A percentile compares a stretch with the other conserved stretches of the same genome.
phyloP scores from a whole-genome alignment of 192 early-diverging fungal species.

The Phlyctochytrium arcticum region DNA sequence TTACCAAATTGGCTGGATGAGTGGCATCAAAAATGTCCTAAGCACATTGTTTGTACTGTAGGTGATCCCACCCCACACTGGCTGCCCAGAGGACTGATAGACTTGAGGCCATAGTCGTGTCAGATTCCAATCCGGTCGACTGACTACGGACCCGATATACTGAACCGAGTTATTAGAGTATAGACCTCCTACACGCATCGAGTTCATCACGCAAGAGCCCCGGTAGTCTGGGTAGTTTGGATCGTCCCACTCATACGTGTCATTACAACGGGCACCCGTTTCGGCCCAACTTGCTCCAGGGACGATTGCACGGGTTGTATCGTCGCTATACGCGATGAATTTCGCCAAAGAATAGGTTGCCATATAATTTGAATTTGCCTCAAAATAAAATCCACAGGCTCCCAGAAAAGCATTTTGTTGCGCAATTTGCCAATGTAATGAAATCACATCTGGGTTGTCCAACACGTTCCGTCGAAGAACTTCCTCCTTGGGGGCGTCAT shows the following conservation, averaged over 20 bases:
- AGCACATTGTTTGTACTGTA: background rate
- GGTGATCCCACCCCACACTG: background rate
- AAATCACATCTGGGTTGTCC: background rate
- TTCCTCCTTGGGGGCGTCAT: background rate
- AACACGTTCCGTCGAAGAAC: background rate
- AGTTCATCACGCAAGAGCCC: background rate
- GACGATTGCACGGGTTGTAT: background rate
- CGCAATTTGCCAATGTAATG: background rate
- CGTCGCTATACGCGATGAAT: background rate
- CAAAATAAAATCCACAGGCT: background rate
- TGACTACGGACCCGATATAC: background rate
- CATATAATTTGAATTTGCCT: background rate
- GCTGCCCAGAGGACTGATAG: background rate
- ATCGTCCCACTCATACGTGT: background rate
- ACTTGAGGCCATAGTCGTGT: background rate
- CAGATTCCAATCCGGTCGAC: background rate
- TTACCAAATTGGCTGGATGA: conserved; percentile 1
- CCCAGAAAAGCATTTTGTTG: background rate
- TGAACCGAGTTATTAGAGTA: background rate
- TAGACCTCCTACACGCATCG: background rate
- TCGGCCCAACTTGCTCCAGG: background rate
- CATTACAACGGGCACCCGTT: background rate
- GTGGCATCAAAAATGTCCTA: background rate
- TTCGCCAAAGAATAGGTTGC: background rate
- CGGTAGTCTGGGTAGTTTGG: background rate